A percentile compares a stretch with the other conserved stretches of the same genome.
These are phyloP conservation scores for Plantago rigida DNA, from an alignment of 305 asterid species.

Conservation along the genomic window DNA sequence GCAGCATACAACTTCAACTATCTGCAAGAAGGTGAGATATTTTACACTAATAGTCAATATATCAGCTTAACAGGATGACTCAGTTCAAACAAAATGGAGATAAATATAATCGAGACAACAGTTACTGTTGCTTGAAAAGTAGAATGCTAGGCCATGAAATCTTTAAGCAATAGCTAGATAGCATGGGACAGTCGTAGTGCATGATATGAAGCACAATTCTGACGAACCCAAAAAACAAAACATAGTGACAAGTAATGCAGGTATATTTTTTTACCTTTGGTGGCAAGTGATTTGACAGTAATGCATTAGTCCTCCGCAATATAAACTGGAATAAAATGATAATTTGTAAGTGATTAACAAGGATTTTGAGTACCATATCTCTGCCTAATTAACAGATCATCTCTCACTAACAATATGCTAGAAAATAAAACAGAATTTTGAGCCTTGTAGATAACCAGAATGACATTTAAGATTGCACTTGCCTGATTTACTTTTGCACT, in stretches of 20 bases:
- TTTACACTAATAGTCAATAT: constrained; percentile 19
- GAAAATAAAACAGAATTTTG: constrained; percentile 19
- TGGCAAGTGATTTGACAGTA: constrained; percentile 90
- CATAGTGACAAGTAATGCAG: not conserved
- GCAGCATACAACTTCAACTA: constrained; percentile 92
- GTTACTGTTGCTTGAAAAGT: not conserved
- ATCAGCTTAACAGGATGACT: constrained; percentile 16
- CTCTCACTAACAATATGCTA: constrained; percentile 16
- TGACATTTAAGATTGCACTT: constrained; percentile 11
- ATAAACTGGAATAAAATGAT: constrained; percentile 56
- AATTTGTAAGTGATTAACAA: constrained; percentile 23
- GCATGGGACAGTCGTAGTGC: not conserved
- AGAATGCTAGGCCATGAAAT: not conserved
- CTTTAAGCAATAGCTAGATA: not conserved
- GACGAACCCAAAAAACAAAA: too few relatives aligned
- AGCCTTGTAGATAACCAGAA: not conserved
- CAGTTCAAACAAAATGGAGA: constrained; percentile 4
- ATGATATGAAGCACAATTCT: not conserved
- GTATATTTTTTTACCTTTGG: constrained; percentile 63
- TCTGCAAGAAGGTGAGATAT: constrained; percentile 38
- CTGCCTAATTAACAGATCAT: constrained; percentile 13
- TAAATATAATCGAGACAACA: not conserved
- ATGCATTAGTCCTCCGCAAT: constrained; percentile 88
- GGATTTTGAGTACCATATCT: constrained; percentile 13
- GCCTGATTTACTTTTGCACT: constrained; percentile 94